Base-by-base conservation (phyloP, 371 early-diverging fungal genomes). In the Coemansia sp. region DNA sequence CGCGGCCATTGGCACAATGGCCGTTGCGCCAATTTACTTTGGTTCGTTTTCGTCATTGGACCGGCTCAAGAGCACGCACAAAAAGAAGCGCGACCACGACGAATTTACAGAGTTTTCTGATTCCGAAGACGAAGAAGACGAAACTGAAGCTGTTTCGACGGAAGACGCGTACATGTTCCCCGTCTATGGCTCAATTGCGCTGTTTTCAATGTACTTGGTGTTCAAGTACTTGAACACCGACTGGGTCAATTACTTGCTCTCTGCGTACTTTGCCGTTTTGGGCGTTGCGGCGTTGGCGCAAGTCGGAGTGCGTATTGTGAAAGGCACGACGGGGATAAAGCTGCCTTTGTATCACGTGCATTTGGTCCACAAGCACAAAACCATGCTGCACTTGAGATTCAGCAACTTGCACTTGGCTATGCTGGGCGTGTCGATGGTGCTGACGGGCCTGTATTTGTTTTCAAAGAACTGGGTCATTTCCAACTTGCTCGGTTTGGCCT, bases 161-260 rank as follows among this genome's bases (percentile, higher is more conserved):
- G 86, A 90, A 68, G 98, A 97, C 80, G 98, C 98, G 24, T 90
- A 92, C 79, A 86, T 89, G 91, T 94, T 95, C 73, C 96, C 98
- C 10, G 76, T 96, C 27, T 87, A 92, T 72, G 98, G 95, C 26
- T 95, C 95, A 13, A 82, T 77, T 21, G 90, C 89, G 10, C 81
- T 97, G 4, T 89, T 95, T 64, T 84, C 88, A 1, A 80, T 97
- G 67, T 97, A 95, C 82, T 67, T 96, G 55, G 80, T 94, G 27
- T 91, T 94, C 85, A 86, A 88, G 65, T 95, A 82, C 67, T 75
- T 97, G 50, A 86, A 91, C 73, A 90, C 90, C 73, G 87, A 90
- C 54, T 91, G 90, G 78, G 85, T 97, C 69, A 94, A 94, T 76
- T 82, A 87, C 64, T 79, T 95, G 58, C 77, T 97, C 61, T 90